Conservation (phyloP, 2,329 filamentous ascomycete genomes). For the Clonostachys sp. region DNA sequence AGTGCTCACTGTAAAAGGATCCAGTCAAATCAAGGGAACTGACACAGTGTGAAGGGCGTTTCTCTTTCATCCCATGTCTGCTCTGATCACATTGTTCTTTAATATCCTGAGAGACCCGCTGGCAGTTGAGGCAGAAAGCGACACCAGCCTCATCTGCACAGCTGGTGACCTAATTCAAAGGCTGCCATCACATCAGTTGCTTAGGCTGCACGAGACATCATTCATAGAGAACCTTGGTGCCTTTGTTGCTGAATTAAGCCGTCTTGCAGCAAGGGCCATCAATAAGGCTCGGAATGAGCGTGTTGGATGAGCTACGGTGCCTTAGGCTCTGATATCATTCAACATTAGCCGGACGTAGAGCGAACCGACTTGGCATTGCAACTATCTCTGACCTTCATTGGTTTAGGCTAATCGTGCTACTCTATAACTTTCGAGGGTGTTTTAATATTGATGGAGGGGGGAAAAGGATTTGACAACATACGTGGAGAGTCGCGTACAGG, state of each 20-base stretch:
- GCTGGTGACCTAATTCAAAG: slow-evolving; percentile 36
- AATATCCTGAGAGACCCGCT: slow-evolving; percentile 45
- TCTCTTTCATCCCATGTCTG: slow-evolving; percentile 52
- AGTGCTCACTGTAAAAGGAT: slow-evolving; percentile 4
- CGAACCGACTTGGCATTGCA: too few species aligned
- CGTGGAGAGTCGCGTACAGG: too few species aligned
- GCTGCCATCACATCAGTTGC: slow-evolving; percentile 16
- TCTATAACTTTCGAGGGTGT: too few species aligned
- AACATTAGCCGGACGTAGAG: too few species aligned
- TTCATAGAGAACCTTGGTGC: slow-evolving; percentile 22
- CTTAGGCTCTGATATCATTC: too few species aligned
- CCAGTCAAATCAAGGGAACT: neutral
- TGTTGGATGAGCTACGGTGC: too few species aligned
- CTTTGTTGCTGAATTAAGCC: slow-evolving; percentile 37
- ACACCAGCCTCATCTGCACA: slow-evolving; percentile 38
- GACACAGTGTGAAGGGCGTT: slow-evolving; percentile 32
- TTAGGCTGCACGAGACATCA: slow-evolving; percentile 9
- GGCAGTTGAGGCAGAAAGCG: slow-evolving; percentile 31
- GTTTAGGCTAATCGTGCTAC: too few species aligned
- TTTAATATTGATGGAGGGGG: too few species aligned
- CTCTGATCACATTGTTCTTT: slow-evolving; percentile 49
- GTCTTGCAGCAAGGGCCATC: slow-evolving; percentile 36
- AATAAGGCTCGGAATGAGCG: slow-evolving; percentile 12
- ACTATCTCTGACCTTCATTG: too few species aligned
- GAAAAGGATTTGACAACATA: too few species aligned